phyloP scores from a whole-genome alignment of 768 basidiomycete species.

The Termitomyces sp. region DNA sequence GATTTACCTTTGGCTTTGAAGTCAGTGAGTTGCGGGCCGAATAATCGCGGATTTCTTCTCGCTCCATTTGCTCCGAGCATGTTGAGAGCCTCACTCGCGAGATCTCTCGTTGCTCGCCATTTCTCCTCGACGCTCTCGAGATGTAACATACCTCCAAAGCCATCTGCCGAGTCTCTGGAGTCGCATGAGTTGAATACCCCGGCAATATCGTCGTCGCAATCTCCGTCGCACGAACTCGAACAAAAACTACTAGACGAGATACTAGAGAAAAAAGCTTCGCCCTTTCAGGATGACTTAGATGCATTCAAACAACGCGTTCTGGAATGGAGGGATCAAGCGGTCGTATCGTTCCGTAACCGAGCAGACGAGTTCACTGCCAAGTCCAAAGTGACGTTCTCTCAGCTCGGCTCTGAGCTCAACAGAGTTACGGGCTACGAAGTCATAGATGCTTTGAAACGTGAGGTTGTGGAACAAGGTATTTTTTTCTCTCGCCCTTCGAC shows the following conservation, averaged over 20 bases:
- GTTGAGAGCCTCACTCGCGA: constrained; percentile 30
- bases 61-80: constrained; percentile 17
- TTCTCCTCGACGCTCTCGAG: constrained; percentile 23
- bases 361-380: constrained; percentile 54
- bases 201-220: constrained; percentile 11
- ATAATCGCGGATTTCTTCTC: neutral
- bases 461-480: constrained; percentile 78
- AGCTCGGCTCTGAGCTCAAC: constrained; percentile 77
- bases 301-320: constrained; percentile 34
- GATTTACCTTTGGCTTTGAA: neutral
- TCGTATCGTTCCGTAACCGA: constrained; percentile 42
- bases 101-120: constrained; percentile 21
- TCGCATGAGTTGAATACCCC: neutral
- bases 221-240: constrained; percentile 2
- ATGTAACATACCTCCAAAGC: constrained; percentile 25
- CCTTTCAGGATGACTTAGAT: constrained; percentile 27
- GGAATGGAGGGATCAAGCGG: constrained; percentile 46
- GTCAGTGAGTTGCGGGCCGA: neutral
- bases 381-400: constrained; percentile 59
- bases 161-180: constrained; percentile 2
- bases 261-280: constrained; percentile 9
- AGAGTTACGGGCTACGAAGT: constrained; percentile 88
- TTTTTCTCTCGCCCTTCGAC: neutral
- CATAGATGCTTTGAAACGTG: constrained; percentile 76
- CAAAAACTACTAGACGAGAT: constrained; percentile 5